A percentile compares a stretch with the other conserved stretches of the same genome.
phyloP scores from a whole-genome alignment of 192 early-diverging fungal genomes.

The Kappamyces sp. region DNA sequence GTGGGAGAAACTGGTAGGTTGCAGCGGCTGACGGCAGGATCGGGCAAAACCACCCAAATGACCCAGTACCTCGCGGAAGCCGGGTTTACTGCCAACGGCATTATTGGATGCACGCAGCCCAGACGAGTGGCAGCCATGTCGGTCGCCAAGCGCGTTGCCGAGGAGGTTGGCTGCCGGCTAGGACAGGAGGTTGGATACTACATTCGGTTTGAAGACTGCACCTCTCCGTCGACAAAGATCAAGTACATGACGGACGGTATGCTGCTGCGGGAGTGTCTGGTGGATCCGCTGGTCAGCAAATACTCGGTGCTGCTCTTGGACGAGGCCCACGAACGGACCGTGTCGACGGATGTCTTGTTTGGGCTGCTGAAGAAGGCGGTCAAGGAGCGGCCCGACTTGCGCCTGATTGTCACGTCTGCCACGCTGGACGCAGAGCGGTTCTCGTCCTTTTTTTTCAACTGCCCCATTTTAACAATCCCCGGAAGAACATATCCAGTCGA shows the following conservation, averaged over 20 bases:
- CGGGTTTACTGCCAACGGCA: constrained; percentile 78
- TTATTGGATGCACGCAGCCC: constrained; percentile 98
- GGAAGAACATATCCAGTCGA: constrained; percentile 94
- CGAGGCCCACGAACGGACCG: constrained; percentile 97
- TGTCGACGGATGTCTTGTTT: constrained; percentile 92
- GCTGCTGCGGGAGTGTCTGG: constrained; percentile 86
- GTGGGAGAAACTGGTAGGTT: constrained; percentile 80
- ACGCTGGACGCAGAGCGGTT: constrained; percentile 95
- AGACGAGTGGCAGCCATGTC: constrained; percentile 99
- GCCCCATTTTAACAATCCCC: constrained; percentile 95
- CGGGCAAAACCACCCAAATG: constrained; percentile 68
- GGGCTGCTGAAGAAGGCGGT: constrained; percentile 76
- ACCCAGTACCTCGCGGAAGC: constrained; percentile 97
- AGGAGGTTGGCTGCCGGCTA: constrained; percentile 88
- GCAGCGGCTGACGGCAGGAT: constrained; percentile 35
- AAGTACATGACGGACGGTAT: constrained; percentile 99
- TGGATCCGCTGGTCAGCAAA: constrained; percentile 70
- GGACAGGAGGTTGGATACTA: constrained; percentile 97
- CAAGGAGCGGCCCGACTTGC: constrained; percentile 74
- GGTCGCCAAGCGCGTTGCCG: constrained; percentile 94
- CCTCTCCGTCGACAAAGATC: constrained; percentile 77
- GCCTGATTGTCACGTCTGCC: constrained; percentile 91
- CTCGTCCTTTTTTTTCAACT: constrained; percentile 78
- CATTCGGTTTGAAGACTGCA: constrained; percentile 98
- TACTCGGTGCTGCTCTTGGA: constrained; percentile 96